These are phyloP conservation scores for Metarhizium brunneum DNA, from an alignment of 2,329 filamentous ascomycete species.

Conservation along the genomic window DNA sequence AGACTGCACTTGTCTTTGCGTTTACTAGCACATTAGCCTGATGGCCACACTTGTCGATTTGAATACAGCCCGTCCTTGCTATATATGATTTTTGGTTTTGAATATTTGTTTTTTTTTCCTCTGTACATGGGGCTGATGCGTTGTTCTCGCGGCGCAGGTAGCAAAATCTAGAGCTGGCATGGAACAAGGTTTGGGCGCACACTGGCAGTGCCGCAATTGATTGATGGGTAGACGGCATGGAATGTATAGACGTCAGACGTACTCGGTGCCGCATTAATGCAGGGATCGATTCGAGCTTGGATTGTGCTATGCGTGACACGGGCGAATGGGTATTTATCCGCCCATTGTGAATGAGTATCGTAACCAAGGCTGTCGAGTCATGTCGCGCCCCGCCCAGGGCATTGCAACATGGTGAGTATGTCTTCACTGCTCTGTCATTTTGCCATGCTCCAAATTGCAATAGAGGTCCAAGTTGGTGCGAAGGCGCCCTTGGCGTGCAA, in stretches of 20 bases:
- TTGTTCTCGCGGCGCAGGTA: slow-evolving; percentile 1
- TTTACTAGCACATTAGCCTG: not conserved
- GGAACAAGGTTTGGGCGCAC: not conserved
- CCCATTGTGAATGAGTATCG: not conserved
- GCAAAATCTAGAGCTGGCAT: slow-evolving; percentile 1
- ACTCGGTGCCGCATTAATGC: not conserved
- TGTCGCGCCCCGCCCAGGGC: too few relatives aligned
- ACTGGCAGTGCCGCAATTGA: not conserved
- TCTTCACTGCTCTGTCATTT: too few relatives aligned
- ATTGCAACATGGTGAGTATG: too few relatives aligned
- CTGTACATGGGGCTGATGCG: not conserved
- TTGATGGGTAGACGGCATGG: not conserved
- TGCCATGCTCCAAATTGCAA: too few relatives aligned
- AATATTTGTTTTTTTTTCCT: not conserved
- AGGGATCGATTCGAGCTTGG: not conserved
- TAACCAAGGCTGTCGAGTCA: too few relatives aligned
- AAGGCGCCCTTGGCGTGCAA: too few relatives aligned
- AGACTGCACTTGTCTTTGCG: not conserved
- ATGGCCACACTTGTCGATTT: not conserved
- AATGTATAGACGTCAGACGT: not conserved
- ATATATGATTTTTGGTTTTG: not conserved
- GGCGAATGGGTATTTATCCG: not conserved
- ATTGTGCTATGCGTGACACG: not conserved
- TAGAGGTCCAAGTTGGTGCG: too few relatives aligned
- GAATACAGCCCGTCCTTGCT: not conserved